These are phyloP conservation scores for Wickerhamomyces alni DNA, from an alignment of 805 yeast species.

Conservation along the genomic window DNA sequence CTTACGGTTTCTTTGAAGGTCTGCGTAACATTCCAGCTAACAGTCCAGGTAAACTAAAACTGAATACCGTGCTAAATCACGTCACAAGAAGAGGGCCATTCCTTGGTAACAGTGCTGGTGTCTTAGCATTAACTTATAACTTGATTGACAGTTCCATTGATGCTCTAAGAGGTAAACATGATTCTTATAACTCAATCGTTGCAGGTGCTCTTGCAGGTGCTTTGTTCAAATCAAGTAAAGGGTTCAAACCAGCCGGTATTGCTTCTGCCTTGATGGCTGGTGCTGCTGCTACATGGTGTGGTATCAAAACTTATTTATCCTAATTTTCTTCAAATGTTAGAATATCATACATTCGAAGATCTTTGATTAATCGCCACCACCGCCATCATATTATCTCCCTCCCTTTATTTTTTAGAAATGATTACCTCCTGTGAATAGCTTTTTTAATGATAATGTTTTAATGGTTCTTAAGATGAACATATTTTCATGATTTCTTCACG, in stretches of 20 bases:
- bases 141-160: constrained; percentile 76
- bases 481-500: too few relatives aligned
- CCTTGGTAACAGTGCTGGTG: constrained; percentile 93
- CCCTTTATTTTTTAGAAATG: neutral
- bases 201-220: constrained; percentile 95
- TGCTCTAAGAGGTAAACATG: constrained; percentile 81
- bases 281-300: constrained; percentile 93
- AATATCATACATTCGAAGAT: too few relatives aligned
- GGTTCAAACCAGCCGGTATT: constrained; percentile 82
- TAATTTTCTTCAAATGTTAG: neutral
- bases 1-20: constrained; percentile 85
- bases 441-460: neutral
- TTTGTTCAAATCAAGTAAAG: constrained; percentile 77
- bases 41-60: constrained; percentile 73
- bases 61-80: constrained; percentile 87
- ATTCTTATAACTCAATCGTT: constrained; percentile 71
- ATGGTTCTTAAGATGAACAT: neutral
- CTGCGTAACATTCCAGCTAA: constrained; percentile 66
- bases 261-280: constrained; percentile 81
- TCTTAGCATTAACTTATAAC: constrained; percentile 84
- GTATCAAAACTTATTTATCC: constrained; percentile 44
- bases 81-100: constrained; percentile 95
- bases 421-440: constrained; percentile 1
- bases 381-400: neutral
- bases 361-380: too few relatives aligned